phyloP scores from a whole-genome alignment of 2,329 filamentous ascomycete genomes.

The Lojkania enalia region DNA sequence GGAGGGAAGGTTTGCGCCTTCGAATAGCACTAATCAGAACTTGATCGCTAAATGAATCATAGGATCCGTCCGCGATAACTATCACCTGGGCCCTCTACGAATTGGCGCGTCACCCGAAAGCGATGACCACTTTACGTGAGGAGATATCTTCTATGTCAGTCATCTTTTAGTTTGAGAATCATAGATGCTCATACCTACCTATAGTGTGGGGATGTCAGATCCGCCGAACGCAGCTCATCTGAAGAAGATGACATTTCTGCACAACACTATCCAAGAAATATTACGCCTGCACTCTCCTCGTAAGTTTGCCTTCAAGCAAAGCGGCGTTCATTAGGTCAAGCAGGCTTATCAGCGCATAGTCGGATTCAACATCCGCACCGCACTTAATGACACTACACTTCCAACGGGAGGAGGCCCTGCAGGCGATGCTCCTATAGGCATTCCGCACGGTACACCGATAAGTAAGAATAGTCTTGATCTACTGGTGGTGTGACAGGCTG shows the following conservation, averaged over 20 bases:
- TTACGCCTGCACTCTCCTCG: conserved; percentile 3
- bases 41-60: background rate
- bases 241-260: background rate
- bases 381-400: conserved; percentile 37
- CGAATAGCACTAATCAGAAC: background rate
- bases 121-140: background rate
- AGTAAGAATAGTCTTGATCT: no score
- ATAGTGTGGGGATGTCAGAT: background rate
- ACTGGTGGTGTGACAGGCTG: no score
- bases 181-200: background rate
- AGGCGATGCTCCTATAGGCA: conserved; percentile 36
- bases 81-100: conserved; percentile 6
- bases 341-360: no score
- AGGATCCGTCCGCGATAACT: conserved; percentile 4
- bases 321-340: no score
- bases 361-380: conserved; percentile 29
- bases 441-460: conserved; percentile 14
- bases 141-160: conserved; percentile 3
- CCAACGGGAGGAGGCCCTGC: conserved; percentile 42
- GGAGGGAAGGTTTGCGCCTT: conserved; percentile 4
- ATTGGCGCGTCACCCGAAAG: conserved; percentile 2
- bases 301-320: background rate
- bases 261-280: conserved; percentile 2
- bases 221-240: conserved; percentile 5
- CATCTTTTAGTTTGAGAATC: background rate